Conservation (phyloP, 1,284 basidiomycete species). For the Singerocomus inundabilis region DNA sequence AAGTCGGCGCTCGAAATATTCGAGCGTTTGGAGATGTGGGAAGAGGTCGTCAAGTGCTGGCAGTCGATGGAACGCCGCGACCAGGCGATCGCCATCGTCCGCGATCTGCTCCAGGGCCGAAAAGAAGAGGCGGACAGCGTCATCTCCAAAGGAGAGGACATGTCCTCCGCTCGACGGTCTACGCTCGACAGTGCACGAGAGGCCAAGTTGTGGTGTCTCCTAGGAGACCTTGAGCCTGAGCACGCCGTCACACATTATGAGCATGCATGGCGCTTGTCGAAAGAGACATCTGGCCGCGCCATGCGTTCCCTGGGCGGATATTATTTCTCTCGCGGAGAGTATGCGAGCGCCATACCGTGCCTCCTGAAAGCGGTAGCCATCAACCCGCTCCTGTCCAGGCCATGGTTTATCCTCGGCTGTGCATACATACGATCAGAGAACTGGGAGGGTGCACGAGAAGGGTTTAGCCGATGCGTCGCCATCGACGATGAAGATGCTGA, state of each 20-base stretch:
- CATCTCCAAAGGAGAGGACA: conserved; percentile 56
- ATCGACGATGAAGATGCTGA: conserved; percentile 97
- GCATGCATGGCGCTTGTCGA: conserved; percentile 83
- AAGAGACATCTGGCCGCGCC: conserved; percentile 79
- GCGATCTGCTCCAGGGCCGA: conserved; percentile 78
- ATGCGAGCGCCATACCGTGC: conserved; percentile 61
- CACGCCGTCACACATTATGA: conserved; percentile 72
- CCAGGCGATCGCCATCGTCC: conserved; percentile 75
- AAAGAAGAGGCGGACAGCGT: conserved; percentile 81
- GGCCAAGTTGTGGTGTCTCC: conserved; percentile 93
- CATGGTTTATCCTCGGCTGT: conserved; percentile 97
- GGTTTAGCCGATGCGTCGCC: conserved; percentile 83
- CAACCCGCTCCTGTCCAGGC: conserved; percentile 83
- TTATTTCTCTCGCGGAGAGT: conserved; percentile 72
- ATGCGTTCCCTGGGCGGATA: conserved; percentile 89
- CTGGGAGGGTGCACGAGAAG: conserved; percentile 82
- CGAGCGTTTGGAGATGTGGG: conserved; percentile 94
- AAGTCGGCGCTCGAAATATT: conserved; percentile 90
- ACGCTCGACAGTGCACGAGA: conserved; percentile 69
- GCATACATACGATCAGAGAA: conserved; percentile 77
- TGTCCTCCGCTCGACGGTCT: conserved; percentile 42
- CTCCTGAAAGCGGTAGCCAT: conserved; percentile 78
- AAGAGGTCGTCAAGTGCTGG: conserved; percentile 87
- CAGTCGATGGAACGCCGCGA: conserved; percentile 76
- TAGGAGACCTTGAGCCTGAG: conserved; percentile 87